Evolutionary conservation across 257 asterid species (phyloP).

Genomic region (Petunia axillaris): DNA sequence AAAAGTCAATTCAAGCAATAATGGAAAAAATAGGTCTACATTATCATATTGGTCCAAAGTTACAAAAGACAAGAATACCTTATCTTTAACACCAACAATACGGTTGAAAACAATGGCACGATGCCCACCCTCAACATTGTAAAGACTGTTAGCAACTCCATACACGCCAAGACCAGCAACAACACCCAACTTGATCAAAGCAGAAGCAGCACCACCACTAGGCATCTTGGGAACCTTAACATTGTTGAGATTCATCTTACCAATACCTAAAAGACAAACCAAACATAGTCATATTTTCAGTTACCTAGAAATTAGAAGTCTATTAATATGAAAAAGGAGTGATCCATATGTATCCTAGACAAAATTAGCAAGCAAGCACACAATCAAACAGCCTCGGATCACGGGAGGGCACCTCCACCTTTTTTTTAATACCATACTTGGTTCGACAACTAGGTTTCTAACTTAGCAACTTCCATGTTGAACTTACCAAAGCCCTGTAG

Average conservation of each 20-base stretch:
- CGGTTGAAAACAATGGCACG: slow-evolving; percentile 93
- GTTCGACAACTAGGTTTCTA: neutral
- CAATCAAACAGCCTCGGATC: neutral
- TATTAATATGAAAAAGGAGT: neutral
- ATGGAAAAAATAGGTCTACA: neutral
- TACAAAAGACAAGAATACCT: slow-evolving; percentile 45
- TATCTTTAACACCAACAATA: slow-evolving; percentile 66
- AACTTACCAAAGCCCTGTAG: neutral
- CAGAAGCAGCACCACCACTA: slow-evolving; percentile 69
- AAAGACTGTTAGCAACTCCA: slow-evolving; percentile 76
- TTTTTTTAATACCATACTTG: neutral
- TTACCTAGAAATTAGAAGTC: neutral
- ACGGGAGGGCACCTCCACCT: neutral
- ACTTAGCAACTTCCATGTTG: neutral
- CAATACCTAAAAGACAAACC: slow-evolving; percentile 37
- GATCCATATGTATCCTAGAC: neutral
- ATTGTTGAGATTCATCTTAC: slow-evolving; percentile 65
- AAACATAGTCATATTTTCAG: neutral
- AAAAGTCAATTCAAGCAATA: neutral
- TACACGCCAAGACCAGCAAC: slow-evolving; percentile 70
- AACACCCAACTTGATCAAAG: slow-evolving; percentile 59
- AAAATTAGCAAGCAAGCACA: slow-evolving; percentile 2
- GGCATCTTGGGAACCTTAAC: slow-evolving; percentile 84
- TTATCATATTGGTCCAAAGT: neutral
- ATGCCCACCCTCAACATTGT: slow-evolving; percentile 95